Conservation (phyloP, 257 asterid species). For the Cynanchum wilfordii region DNA sequence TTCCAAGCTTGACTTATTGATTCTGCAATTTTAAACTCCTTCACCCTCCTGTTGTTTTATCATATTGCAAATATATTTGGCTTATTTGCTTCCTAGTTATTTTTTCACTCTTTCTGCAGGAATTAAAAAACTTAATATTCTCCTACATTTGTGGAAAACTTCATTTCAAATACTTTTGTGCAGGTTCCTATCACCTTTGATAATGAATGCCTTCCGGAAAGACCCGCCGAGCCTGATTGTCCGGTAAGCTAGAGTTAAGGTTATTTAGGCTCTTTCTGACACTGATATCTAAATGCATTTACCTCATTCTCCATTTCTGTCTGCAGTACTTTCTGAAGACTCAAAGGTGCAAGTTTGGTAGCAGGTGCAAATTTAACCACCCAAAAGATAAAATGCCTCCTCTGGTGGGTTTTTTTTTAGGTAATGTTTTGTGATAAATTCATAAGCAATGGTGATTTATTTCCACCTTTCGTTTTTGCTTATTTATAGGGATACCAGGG, state of each 20-base stretch:
- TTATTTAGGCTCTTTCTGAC: neutral
- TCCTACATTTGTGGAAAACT: slow-evolving; percentile 3
- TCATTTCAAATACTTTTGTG: slow-evolving; percentile 22
- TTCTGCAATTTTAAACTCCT: neutral
- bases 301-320: neutral
- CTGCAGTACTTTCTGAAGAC: slow-evolving; percentile 86
- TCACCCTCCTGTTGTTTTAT: neutral
- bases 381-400: slow-evolving; percentile 52
- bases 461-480: slow-evolving; percentile 7
- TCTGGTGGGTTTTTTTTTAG: slow-evolving; percentile 38
- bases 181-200: slow-evolving; percentile 57
- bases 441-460: slow-evolving; percentile 9
- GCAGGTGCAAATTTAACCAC: slow-evolving; percentile 90
- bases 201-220: slow-evolving; percentile 75
- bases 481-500: slow-evolving; percentile 53
- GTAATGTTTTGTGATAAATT: slow-evolving; percentile 14
- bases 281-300: neutral
- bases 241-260: slow-evolving; percentile 55
- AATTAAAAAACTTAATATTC: neutral
- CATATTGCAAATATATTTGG: neutral
- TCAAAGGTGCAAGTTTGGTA: slow-evolving; percentile 82
- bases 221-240: slow-evolving; percentile 91
- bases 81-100: neutral
- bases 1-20: neutral
- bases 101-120: neutral